Evolutionary conservation across 192 early-diverging fungal genomes (phyloP), one percentile per base, ranked within the genome.

Genomic region (Cladochytrium replicatum): DNA sequence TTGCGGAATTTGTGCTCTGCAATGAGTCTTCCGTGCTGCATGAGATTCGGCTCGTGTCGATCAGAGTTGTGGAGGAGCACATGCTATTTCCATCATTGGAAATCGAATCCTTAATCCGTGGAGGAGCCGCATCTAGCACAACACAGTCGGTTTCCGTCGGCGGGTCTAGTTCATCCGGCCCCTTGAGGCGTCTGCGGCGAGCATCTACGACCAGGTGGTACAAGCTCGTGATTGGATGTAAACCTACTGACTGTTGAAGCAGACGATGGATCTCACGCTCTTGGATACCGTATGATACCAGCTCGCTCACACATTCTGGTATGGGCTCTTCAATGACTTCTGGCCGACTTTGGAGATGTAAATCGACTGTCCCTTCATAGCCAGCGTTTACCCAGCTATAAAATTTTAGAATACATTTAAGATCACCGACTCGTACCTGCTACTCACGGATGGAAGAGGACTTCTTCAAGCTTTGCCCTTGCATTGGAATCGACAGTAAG

Each of bases 401-500:
- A 37, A 37, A 37, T 37, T 37, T 37, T 37, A 13, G 17, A 13
- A 13, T 17, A 37, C 34, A 13, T 37, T 17, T 13, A 13, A 17
- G 13, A 37, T 13, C 17, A 17, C 17, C 17, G 13, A 17, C 17
- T 37, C 17, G 13, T 13, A 13, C 17, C 17, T 37, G 4, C 57
- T 45, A 80, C 41, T 74, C 78, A 81, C 6, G 78, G 60, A 31
- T 81, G 79, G 9, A 58, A 30, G 2, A 72, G 49, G 23, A 82
- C 64, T 37, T 69, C 63, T 15, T 67, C 50, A 41, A 80, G 63
- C 4, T 77, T 84, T 4, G 71, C 63, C 47, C 82, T 68, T 25
- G 70, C 66, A 6, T 52, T 59, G 8, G 80, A 56, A 17, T 74
- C 65, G 5, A 78, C 75, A 8, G 61, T 62, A 9, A 84, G 46